Evolutionary conservation across 306 rosid genomes (phyloP).

Genomic region (Geum urbanum): DNA sequence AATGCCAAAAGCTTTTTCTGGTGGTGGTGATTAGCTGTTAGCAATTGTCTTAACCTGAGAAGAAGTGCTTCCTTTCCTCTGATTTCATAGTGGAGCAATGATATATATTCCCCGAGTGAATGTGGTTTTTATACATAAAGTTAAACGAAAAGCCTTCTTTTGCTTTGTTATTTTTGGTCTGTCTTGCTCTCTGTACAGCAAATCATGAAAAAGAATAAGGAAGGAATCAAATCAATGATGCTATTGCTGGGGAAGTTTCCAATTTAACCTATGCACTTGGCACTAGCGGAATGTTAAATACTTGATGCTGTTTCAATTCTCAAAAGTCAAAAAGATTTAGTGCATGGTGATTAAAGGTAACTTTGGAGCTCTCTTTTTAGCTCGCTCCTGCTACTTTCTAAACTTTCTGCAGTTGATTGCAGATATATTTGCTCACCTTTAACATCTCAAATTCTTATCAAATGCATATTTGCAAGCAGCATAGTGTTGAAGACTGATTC

Average conservation of each 20-base stretch:
- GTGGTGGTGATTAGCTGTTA: constrained; percentile 52
- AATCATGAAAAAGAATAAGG: constrained; percentile 27
- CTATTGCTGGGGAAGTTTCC: constrained; percentile 42
- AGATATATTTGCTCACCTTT: constrained; percentile 20
- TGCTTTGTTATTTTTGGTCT: constrained; percentile 40
- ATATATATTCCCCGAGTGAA: constrained; percentile 26
- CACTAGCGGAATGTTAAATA: constrained; percentile 33
- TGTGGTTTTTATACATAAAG: constrained; percentile 18
- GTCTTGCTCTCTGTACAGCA: constrained; percentile 26
- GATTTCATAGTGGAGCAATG: constrained; percentile 30
- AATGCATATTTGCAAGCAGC: no score
- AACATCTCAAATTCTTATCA: no score
- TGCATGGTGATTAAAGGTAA: constrained; percentile 42
- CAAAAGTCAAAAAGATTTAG: constrained; percentile 37
- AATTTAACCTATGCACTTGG: constrained; percentile 43
- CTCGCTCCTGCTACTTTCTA: constrained; percentile 13
- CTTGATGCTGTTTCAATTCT: constrained; percentile 40
- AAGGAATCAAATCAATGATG: constrained; percentile 33
- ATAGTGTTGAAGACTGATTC: no score
- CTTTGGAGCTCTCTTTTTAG: constrained; percentile 26
- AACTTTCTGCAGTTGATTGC: constrained; percentile 21
- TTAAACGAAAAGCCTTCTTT: constrained; percentile 33
- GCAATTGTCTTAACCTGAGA: constrained; percentile 54
- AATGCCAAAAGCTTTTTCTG: constrained; percentile 34
- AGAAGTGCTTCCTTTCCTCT: constrained; percentile 2